Evolutionary conservation across 768 basidiomycete species (phyloP).

Genomic region (Podaxis mareebaensis): DNA sequence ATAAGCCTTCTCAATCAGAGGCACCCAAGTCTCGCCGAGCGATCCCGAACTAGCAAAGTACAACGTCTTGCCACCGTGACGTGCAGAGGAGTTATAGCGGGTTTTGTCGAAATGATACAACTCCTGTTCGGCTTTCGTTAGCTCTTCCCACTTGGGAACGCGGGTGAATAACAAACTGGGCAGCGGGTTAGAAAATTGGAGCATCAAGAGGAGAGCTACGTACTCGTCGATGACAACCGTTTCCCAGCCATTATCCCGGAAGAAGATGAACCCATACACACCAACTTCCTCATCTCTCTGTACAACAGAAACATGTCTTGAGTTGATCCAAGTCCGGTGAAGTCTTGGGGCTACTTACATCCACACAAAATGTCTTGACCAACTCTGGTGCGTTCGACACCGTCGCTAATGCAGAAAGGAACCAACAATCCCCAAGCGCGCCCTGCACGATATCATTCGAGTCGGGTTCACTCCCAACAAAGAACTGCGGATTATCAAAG

Average conservation of each 20-base stretch:
- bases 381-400: conserved; percentile 47
- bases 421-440: conserved; percentile 56
- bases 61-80: conserved; percentile 48
- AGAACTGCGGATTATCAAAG: conserved; percentile 53
- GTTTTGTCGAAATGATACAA: conserved; percentile 55
- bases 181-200: neutral
- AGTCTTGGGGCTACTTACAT: conserved; percentile 22
- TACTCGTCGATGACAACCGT: conserved; percentile 60
- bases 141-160: conserved; percentile 52
- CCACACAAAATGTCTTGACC: conserved; percentile 46
- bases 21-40: conserved; percentile 55
- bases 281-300: conserved; percentile 54
- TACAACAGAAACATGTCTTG: neutral
- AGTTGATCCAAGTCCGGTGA: neutral
- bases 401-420: conserved; percentile 52
- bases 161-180: conserved; percentile 46
- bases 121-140: conserved; percentile 39
- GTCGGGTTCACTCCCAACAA: conserved; percentile 41
- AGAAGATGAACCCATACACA: conserved; percentile 62
- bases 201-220: conserved; percentile 18
- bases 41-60: conserved; percentile 52
- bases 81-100: conserved; percentile 42
- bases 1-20: conserved; percentile 61
- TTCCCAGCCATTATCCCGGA: conserved; percentile 50
- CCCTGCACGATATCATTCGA: conserved; percentile 55